Evolutionary conservation across 495 filamentous ascomycete genomes (phyloP).

Genomic region (Glutinoglossum americanum): DNA sequence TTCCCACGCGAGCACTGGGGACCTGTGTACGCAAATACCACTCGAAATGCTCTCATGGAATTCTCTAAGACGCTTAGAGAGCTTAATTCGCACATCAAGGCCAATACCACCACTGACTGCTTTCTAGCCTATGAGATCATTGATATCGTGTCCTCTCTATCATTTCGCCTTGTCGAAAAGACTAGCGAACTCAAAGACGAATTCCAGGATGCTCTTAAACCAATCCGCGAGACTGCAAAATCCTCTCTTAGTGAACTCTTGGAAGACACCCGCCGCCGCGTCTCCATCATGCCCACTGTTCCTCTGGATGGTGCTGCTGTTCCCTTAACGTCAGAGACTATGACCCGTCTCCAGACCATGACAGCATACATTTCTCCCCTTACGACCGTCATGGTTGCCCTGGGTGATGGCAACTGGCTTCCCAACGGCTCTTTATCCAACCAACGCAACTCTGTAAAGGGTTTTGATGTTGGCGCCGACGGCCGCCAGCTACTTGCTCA

Average conservation of each 20-base stretch:
- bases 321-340: slow-evolving; percentile 59
- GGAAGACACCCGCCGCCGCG: slow-evolving; percentile 60
- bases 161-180: slow-evolving; percentile 53
- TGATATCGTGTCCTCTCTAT: slow-evolving; percentile 67
- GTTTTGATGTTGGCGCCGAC: slow-evolving; percentile 76
- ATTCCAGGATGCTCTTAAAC: slow-evolving; percentile 67
- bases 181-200: slow-evolving; percentile 71
- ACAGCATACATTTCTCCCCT: slow-evolving; percentile 73
- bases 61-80: slow-evolving; percentile 73
- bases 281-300: slow-evolving; percentile 36
- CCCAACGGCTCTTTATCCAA: slow-evolving; percentile 16
- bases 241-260: slow-evolving; percentile 63
- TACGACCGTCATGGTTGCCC: slow-evolving; percentile 68
- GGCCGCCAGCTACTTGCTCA: slow-evolving; percentile 71
- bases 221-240: slow-evolving; percentile 80
- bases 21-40: slow-evolving; percentile 52
- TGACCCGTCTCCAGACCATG: slow-evolving; percentile 72
- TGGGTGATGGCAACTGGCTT: slow-evolving; percentile 84
- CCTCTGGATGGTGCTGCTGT: slow-evolving; percentile 61
- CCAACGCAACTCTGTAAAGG: slow-evolving; percentile 21
- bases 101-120: slow-evolving; percentile 78
- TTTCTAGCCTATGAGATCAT: slow-evolving; percentile 92
- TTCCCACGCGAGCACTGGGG: slow-evolving; percentile 74
- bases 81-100: slow-evolving; percentile 70
- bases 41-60: slow-evolving; percentile 50